These are phyloP conservation scores for Paraglomus occultum DNA, from an alignment of 192 early-diverging fungal species.

Conservation along the genomic window DNA sequence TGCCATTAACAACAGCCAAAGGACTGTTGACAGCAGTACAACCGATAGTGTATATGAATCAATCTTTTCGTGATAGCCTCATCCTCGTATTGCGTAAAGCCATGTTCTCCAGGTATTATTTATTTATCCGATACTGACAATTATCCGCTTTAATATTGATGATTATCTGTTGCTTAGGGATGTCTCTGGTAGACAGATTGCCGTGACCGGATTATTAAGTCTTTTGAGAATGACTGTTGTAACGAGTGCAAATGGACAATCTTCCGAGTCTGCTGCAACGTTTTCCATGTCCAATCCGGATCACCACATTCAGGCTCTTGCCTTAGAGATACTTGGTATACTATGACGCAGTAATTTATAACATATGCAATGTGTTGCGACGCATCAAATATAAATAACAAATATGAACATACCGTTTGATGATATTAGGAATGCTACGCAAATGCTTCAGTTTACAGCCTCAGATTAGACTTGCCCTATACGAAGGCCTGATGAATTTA, in stretches of 20 bases:
- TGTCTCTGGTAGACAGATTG: slow-evolving; percentile 57
- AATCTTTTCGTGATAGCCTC: slow-evolving; percentile 58
- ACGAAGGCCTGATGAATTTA: slow-evolving; percentile 53
- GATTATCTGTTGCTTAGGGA: slow-evolving; percentile 33
- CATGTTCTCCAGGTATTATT: slow-evolving; percentile 56
- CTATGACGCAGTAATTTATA: neutral
- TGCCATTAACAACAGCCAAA: slow-evolving; percentile 51
- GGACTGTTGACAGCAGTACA: slow-evolving; percentile 53
- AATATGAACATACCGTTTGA: neutral
- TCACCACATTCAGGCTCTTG: slow-evolving; percentile 27
- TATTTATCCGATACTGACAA: neutral
- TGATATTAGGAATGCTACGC: slow-evolving; percentile 55
- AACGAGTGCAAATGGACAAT: slow-evolving; percentile 20
- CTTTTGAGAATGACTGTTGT: slow-evolving; percentile 40
- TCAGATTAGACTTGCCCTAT: slow-evolving; percentile 55
- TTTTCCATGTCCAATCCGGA: slow-evolving; percentile 1
- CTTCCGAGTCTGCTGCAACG: slow-evolving; percentile 16
- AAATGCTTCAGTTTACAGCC: slow-evolving; percentile 69
- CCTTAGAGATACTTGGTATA: slow-evolving; percentile 50
- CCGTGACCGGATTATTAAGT: slow-evolving; percentile 60
- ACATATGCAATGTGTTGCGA: neutral
- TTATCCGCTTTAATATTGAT: slow-evolving; percentile 5
- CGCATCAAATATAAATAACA: neutral
- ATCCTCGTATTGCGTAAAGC: slow-evolving; percentile 69
- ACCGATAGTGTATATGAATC: slow-evolving; percentile 51